A percentile compares a stretch with the other conserved stretches of the same genome.
Evolutionary conservation across 768 basidiomycete genomes (phyloP).

Genomic region (Steccherinum ochraceum): DNA sequence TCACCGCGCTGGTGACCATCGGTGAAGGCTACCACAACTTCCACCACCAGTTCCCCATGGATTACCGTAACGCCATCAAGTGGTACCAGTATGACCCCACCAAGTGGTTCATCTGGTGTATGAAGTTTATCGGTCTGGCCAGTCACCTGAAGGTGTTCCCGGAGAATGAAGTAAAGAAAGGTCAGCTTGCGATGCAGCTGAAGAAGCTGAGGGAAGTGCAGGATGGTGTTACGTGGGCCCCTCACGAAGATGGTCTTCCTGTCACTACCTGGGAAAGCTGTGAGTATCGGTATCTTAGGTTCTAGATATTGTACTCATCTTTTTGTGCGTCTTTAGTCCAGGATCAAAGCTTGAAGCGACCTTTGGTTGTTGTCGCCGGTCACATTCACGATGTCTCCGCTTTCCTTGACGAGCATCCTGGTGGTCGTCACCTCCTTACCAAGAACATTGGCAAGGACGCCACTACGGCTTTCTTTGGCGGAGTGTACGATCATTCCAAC

Average conservation of each 20-base stretch:
- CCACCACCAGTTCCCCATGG: constrained; percentile 97
- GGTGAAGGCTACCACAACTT: constrained; percentile 99
- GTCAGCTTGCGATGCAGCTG: constrained; percentile 90
- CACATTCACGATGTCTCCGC: constrained; percentile 87
- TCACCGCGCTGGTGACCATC: constrained; percentile 87
- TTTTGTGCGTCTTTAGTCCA: constrained; percentile 44
- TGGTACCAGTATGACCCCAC: constrained; percentile 94
- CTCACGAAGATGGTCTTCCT: constrained; percentile 65
- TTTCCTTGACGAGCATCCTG: constrained; percentile 90
- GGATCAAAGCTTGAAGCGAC: constrained; percentile 71
- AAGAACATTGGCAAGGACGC: constrained; percentile 89
- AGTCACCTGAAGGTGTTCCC: constrained; percentile 62
- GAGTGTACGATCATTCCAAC: constrained; percentile 85
- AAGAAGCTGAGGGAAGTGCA: constrained; percentile 79
- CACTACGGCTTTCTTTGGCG: constrained; percentile 91
- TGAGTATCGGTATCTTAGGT: constrained; percentile 30
- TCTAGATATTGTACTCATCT: not conserved
- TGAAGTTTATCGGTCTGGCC: constrained; percentile 50
- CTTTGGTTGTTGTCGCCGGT: constrained; percentile 81
- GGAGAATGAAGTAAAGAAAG: constrained; percentile 75
- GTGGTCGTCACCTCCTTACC: constrained; percentile 77
- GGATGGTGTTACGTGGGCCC: constrained; percentile 76
- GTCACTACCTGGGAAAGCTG: constrained; percentile 85
- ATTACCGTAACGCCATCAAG: constrained; percentile 93
- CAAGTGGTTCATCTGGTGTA: constrained; percentile 82